phyloP scores from a whole-genome alignment of 176 grass and related monocot genomes.

The Aegilops speltoides region DNA sequence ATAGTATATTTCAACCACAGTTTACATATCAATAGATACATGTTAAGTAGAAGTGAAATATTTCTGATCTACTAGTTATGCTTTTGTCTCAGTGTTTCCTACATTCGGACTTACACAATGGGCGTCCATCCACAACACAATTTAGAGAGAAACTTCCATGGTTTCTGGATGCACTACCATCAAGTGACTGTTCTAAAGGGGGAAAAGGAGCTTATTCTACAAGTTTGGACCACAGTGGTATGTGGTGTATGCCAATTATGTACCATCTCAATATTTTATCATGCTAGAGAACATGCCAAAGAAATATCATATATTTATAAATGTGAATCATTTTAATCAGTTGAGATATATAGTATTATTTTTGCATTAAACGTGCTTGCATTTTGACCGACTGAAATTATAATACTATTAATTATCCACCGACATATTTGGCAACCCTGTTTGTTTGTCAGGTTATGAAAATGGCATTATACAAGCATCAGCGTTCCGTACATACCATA shows the following conservation, averaged over 20 bases:
- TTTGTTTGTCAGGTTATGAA: conserved; percentile 66
- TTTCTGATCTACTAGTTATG: conserved; percentile 39
- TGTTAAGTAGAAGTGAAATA: conserved; percentile 8
- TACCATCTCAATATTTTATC: conserved; percentile 7
- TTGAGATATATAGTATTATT: conserved; percentile 11
- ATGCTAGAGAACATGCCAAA: conserved; percentile 12
- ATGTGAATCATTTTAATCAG: neutral
- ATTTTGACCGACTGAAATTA: conserved; percentile 4
- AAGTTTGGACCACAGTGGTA: conserved; percentile 86
- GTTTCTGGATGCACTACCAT: conserved; percentile 98
- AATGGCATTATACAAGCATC: conserved; percentile 80
- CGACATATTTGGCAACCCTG: conserved; percentile 12
- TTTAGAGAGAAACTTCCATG: conserved; percentile 94
- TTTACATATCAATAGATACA: conserved; percentile 6
- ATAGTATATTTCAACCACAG: conserved; percentile 8
- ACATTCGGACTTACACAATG: conserved; percentile 74
- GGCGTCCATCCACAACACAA: conserved; percentile 77
- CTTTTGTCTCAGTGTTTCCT: conserved; percentile 75
- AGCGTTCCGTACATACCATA: conserved; percentile 93
- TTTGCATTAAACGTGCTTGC: neutral
- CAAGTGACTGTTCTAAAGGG: conserved; percentile 91
- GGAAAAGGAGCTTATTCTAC: conserved; percentile 97
- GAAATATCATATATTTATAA: conserved; percentile 16
- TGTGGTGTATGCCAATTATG: conserved; percentile 33
- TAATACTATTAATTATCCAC: neutral